Percentiles rank a stretch among this genome's conserved stretches.
These are phyloP conservation scores for Ophiostoma sp. DNA, from an alignment of 2,329 filamentous ascomycete genomes.

Conservation along the genomic window DNA sequence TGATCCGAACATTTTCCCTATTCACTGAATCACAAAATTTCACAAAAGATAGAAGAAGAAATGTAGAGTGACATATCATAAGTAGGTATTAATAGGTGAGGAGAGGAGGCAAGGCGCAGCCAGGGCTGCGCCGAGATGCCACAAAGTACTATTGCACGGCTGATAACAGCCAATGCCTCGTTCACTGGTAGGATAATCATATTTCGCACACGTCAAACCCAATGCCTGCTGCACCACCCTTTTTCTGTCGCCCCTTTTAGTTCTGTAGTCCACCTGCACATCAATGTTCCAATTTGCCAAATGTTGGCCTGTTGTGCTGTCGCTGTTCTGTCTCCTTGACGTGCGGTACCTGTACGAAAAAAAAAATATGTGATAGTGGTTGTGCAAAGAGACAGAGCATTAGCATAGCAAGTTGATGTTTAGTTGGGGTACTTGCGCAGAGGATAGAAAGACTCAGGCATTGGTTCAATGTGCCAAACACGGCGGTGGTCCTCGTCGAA, in stretches of 20 bases:
- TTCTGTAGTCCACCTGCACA: background rate
- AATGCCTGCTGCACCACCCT: background rate
- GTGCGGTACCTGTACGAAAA: background rate
- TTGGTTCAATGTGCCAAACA: slow-evolving; percentile 61
- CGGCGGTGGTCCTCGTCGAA: slow-evolving; percentile 48
- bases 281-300: background rate
- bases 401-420: slow-evolving; percentile 17
- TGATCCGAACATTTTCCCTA: background rate
- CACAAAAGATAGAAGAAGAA: too few species aligned
- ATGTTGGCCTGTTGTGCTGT: background rate
- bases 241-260: background rate
- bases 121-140: background rate
- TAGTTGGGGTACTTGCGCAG: slow-evolving; percentile 58
- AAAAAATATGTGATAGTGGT: background rate
- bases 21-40: background rate
- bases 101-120: background rate
- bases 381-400: background rate
- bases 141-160: background rate
- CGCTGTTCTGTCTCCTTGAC: background rate
- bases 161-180: background rate
- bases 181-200: background rate
- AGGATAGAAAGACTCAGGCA: slow-evolving; percentile 59
- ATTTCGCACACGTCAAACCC: background rate
- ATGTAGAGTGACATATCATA: background rate
- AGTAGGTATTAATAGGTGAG: background rate